phyloP scores from a whole-genome alignment of 2,329 filamentous ascomycete species.

The Acephala macrosclerotiorum region DNA sequence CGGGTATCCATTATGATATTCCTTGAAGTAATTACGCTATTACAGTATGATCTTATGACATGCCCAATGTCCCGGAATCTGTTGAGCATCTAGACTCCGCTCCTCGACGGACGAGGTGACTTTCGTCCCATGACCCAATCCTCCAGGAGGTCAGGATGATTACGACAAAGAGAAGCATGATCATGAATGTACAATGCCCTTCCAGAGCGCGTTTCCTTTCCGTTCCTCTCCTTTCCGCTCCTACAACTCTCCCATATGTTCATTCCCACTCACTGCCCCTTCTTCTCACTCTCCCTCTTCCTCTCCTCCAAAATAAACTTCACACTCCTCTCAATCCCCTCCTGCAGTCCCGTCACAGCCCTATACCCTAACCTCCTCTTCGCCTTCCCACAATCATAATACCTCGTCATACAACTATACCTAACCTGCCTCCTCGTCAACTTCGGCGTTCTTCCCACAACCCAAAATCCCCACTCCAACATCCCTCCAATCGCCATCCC shows the following conservation, averaged over 20 bases:
- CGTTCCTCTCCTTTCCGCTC: neutral
- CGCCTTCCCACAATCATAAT: slow-evolving; percentile 81
- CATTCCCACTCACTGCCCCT: slow-evolving; percentile 33
- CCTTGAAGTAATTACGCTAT: slow-evolving; percentile 4
- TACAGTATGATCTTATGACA: neutral
- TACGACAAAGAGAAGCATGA: too few relatives aligned
- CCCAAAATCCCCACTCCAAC: slow-evolving; percentile 59
- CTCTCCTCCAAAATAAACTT: slow-evolving; percentile 37
- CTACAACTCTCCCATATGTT: neutral
- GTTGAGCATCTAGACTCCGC: too few relatives aligned
- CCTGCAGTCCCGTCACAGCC: slow-evolving; percentile 71
- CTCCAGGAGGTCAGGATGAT: too few relatives aligned
- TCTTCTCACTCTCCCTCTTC: slow-evolving; percentile 39
- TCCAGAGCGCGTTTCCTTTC: neutral
- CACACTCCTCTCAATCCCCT: slow-evolving; percentile 57
- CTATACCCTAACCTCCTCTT: slow-evolving; percentile 73
- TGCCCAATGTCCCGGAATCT: too few relatives aligned
- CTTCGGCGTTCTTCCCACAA: slow-evolving; percentile 60
- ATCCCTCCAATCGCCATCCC: slow-evolving; percentile 59
- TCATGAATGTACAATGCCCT: neutral
- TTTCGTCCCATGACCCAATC: too few relatives aligned
- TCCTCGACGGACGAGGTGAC: too few relatives aligned
- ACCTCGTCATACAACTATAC: slow-evolving; percentile 78
- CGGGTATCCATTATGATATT: neutral
- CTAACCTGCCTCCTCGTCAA: slow-evolving; percentile 55